These are phyloP conservation scores for Dalbergia cochinchinensis DNA, from an alignment of 306 rosid genomes.

Conservation along the genomic window DNA sequence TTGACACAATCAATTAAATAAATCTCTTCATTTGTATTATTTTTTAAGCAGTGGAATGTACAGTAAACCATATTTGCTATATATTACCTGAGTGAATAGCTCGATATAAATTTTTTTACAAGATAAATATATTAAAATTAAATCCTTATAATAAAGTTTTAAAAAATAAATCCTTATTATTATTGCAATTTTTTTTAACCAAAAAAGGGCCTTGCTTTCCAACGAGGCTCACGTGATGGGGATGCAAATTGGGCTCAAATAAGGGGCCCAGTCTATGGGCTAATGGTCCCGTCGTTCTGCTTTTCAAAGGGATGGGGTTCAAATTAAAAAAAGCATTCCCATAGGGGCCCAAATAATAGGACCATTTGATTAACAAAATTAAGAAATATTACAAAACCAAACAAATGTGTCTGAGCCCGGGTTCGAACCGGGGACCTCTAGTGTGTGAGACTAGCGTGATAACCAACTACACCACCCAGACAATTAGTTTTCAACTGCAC, in stretches of 20 bases:
- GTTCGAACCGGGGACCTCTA: conserved; percentile 85
- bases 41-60: no score
- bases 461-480: conserved; percentile 90
- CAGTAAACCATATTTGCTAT: no score
- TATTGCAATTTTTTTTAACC: not conserved
- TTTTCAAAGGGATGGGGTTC: not conserved
- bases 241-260: not conserved
- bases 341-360: not conserved
- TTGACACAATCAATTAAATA: no score
- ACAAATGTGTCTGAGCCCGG: conserved; percentile 66
- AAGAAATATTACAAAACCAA: not conserved
- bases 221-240: conserved; percentile 23
- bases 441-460: conserved; percentile 95
- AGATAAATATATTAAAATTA: no score
- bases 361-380: not conserved
- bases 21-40: no score
- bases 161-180: not conserved
- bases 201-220: conserved; percentile 17
- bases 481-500: fast-evolving
- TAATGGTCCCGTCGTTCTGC: not conserved
- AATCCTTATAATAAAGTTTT: no score
- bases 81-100: no score
- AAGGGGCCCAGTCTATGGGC: conserved; percentile 13
- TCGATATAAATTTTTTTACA: no score
- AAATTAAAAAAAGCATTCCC: not conserved